Conservation (phyloP, 257 asterid genomes). For the Hygrophila difformis region DNA sequence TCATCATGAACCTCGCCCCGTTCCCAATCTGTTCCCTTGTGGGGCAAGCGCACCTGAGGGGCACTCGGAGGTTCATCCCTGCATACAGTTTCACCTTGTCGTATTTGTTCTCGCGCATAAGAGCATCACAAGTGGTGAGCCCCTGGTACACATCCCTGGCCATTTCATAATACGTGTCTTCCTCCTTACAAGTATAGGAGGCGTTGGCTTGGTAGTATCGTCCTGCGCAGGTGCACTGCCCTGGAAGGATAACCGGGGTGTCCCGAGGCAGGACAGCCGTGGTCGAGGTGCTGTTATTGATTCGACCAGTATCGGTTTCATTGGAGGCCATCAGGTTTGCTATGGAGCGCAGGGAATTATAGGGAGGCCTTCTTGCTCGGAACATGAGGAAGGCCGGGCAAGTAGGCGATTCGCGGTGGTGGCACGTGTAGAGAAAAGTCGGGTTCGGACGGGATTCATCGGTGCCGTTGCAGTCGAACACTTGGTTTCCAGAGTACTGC, state of each 20-base stretch:
- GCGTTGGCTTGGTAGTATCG: constrained; percentile 51
- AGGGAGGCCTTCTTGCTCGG: constrained; percentile 27
- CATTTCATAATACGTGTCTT: constrained; percentile 32
- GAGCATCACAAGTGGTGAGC: constrained; percentile 49
- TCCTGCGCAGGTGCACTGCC: constrained; percentile 47
- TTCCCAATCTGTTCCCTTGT: constrained; percentile 27
- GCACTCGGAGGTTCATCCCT: constrained; percentile 33
- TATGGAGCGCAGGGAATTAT: constrained; percentile 36
- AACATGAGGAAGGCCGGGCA: constrained; percentile 46
- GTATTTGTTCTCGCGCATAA: constrained; percentile 30
- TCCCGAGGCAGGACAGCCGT: constrained; percentile 24
- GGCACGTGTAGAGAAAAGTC: constrained; percentile 44
- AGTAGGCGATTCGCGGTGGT: constrained; percentile 20
- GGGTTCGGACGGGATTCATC: constrained; percentile 32
- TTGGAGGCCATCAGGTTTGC: constrained; percentile 42
- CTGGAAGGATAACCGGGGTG: constrained; percentile 42
- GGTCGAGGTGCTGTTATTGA: constrained; percentile 40
- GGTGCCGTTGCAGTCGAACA: constrained; percentile 23
- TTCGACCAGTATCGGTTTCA: constrained; percentile 22
- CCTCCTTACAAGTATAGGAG: constrained; percentile 21
- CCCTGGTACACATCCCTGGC: constrained; percentile 43
- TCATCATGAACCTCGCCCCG: constrained; percentile 38
- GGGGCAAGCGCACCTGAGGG: constrained; percentile 75
- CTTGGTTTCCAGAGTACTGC: constrained; percentile 32
- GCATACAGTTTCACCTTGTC: constrained; percentile 10